Evolutionary conservation across 2,329 filamentous ascomycete species (phyloP).

Genomic region (Fusarium beomiforme): DNA sequence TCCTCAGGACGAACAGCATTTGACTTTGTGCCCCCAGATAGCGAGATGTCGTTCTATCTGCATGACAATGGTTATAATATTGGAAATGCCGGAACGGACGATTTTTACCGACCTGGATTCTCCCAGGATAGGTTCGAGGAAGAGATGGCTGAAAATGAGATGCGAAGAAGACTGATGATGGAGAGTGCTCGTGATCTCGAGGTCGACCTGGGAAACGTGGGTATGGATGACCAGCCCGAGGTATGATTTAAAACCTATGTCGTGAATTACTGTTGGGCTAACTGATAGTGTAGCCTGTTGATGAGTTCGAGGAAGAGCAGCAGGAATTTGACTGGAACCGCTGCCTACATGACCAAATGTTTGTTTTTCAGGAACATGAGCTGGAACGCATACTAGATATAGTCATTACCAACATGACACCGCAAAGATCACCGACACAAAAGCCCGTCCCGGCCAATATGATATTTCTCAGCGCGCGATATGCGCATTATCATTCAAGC

Average conservation of each 20-base stretch:
- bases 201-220: constrained; percentile 94
- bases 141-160: constrained; percentile 95
- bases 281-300: constrained; percentile 62
- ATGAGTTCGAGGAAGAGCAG: constrained; percentile 86
- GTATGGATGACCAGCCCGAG: constrained; percentile 94
- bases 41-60: constrained; percentile 95
- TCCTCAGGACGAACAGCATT: constrained; percentile 93
- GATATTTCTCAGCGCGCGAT: constrained; percentile 92
- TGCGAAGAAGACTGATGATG: constrained; percentile 98
- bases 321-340: constrained; percentile 97
- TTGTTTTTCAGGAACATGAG: constrained; percentile 96
- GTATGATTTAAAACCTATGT: constrained; percentile 57
- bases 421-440: constrained; percentile 93
- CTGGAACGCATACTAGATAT: constrained; percentile 92
- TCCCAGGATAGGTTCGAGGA: constrained; percentile 95
- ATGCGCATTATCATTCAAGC: constrained; percentile 96
- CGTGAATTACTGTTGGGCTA: background rate
- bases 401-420: constrained; percentile 97
- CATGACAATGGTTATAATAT: constrained; percentile 94
- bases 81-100: constrained; percentile 81
- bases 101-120: constrained; percentile 94
- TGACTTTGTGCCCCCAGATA: constrained; percentile 94
- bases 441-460: constrained; percentile 98
- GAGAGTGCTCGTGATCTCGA: constrained; percentile 97
- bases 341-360: constrained; percentile 98